phyloP scores from a whole-genome alignment of 768 basidiomycete species.

The Suillus sp. region DNA sequence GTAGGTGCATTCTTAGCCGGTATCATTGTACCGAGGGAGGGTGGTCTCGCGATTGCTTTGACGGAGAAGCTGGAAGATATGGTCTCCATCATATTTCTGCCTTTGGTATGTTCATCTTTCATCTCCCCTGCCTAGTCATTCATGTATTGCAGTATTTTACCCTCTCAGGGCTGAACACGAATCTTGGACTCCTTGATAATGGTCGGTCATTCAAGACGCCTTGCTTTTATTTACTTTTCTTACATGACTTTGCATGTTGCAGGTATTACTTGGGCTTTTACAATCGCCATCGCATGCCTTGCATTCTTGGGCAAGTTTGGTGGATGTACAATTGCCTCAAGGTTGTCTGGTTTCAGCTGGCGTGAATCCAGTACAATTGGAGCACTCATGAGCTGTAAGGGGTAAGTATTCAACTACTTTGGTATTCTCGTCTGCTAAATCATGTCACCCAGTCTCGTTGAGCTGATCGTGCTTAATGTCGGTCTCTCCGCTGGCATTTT shows the following conservation, averaged over 20 bases:
- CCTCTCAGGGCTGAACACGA: slow-evolving; percentile 84
- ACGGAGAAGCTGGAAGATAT: slow-evolving; percentile 97
- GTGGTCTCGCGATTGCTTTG: slow-evolving; percentile 82
- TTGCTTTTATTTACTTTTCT: neutral
- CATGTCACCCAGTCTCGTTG: slow-evolving; percentile 61
- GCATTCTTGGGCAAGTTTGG: slow-evolving; percentile 91
- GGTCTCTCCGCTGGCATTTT: slow-evolving; percentile 83
- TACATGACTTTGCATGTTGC: neutral
- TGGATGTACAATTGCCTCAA: slow-evolving; percentile 75
- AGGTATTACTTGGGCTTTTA: slow-evolving; percentile 89
- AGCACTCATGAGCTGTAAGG: slow-evolving; percentile 94
- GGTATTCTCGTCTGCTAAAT: slow-evolving; percentile 8
- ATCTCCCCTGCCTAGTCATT: neutral
- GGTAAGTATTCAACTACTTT: slow-evolving; percentile 43
- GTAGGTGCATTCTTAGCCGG: slow-evolving; percentile 82
- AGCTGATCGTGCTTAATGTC: slow-evolving; percentile 95
- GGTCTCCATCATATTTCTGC: slow-evolving; percentile 87
- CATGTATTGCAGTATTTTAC: slow-evolving; percentile 75
- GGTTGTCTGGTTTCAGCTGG: slow-evolving; percentile 68
- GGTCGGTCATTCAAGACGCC: slow-evolving; percentile 41
- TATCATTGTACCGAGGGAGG: slow-evolving; percentile 82
- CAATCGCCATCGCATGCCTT: slow-evolving; percentile 71
- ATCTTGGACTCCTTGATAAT: slow-evolving; percentile 80
- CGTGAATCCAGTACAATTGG: slow-evolving; percentile 86
- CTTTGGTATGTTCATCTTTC: slow-evolving; percentile 51